Evolutionary conservation across 139 green algal species (phyloP), one percentile per base, ranked within the genome.

Genomic region (Zygnema cylindricum): DNA sequence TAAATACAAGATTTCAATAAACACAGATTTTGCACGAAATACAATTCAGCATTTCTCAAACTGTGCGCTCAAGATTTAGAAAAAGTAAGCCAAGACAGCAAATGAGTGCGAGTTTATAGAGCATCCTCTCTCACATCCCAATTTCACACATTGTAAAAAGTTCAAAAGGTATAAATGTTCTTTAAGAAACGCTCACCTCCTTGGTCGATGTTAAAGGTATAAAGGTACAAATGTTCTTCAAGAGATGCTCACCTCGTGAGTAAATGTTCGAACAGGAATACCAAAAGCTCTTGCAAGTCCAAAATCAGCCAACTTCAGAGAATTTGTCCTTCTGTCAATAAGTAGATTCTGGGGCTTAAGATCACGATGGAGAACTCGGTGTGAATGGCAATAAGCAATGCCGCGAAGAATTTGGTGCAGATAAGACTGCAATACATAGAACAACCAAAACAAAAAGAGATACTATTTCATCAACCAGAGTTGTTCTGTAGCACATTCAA

Each of bases 311-410:
- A 99, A 94, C 88, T 99, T 99, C 42, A 99, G 93, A 25, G 93
- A 92, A 77, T 96, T 96, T n/a, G 82, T 94, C 0, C 81, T 43
- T 32, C 90, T 89, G 87, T 99, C 96, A 23, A 99, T 98, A 1
- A 99, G 93, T 76, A 99, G 93, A 90, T 99, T 99, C 91, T 99
- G 96, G 0, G 97, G 97, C 93, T 99, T 99, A 36, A 99, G 89
- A 90, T 99, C 97, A 0, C 97, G 92, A 88, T 99, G 97, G 55
- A 99, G 92, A 3, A 99, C 94, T 11, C 94, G 38, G 88, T 97
- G 93, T 0, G 94, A 94, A 87, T 99, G 97, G 91, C 96, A 98
- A 93, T 98, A 98, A 0, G 93, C 93, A 1, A 98, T 96, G 30
- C 96, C 97, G 35, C 93, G 93, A 3, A 99, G 93, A 91, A 99